Evolutionary conservation across 352 stramenopile species (phyloP), one percentile per base, ranked within the genome.

Genomic region (Globisporangium mamillatum): DNA sequence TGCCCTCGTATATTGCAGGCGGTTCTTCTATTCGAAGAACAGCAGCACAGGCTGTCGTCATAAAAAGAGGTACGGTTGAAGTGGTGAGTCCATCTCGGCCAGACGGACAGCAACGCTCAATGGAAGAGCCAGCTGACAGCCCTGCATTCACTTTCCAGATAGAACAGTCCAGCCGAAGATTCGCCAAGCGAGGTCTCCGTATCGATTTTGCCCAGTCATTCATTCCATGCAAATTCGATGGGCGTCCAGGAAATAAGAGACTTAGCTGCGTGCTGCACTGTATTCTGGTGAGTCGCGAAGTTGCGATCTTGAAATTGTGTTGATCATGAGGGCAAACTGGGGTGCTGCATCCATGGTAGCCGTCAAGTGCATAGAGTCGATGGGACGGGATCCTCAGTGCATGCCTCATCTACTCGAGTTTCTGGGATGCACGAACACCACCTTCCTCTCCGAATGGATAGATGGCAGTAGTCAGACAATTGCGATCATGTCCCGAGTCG

Each of bases 1-100:
- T 32, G 2, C 14, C 12, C 27, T 38, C 25, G 25, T 22, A 59
- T 36, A 4, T 7, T 20, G 27, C 27, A 44, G 22, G 25, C 54
- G 25, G 27, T 60, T 60, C 27, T 25, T 25, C 27, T 41, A 55
- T 60, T 60, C 25, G 54, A 60, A 60, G 25, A 50, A n/a, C 38
- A 48, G 14, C 38, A n/a, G 3, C 38, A 48, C 27, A 32, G 27
- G 0, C 38, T 48, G 38, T 50, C 41, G 27, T 32, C 27, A 32
- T 32, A 32, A 18, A 3, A n/a, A 50, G n/a, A 50, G 41, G 41
- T 50, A 50, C 16, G 4, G 41, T 50, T 50, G 41, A 50, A 50
- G 16, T 50, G 41, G 14, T 48, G 41, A 50, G 41, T 50, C 41
- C 41, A 50, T 7, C 41, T 50, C 16, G 41, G 16, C 16, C 41